A percentile compares a stretch with the other conserved stretches of the same genome.
Evolutionary conservation across 192 early-diverging fungal species (phyloP).

Genomic region (Gamsiella multidivaricata): DNA sequence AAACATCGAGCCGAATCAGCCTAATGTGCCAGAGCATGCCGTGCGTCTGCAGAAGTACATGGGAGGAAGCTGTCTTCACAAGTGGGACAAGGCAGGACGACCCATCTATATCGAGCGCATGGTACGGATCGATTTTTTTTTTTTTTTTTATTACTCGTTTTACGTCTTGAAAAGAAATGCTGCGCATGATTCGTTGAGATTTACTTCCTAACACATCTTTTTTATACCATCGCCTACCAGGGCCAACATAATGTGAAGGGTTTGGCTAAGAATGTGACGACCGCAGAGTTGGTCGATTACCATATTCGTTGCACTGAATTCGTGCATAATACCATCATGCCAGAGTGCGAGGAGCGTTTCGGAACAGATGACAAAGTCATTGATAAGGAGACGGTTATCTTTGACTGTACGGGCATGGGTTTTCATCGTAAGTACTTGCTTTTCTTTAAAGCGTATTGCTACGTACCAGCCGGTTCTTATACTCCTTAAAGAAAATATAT

Average conservation of each 20-base stretch:
- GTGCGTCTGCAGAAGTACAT: constrained; percentile 71
- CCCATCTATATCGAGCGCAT: constrained; percentile 94
- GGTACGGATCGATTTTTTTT: too few relatives aligned
- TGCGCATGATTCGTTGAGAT: too few relatives aligned
- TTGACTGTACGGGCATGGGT: constrained; percentile 91
- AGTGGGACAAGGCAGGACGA: constrained; percentile 88
- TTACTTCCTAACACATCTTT: too few relatives aligned
- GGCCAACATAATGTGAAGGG: constrained; percentile 74
- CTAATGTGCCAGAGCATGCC: constrained; percentile 70
- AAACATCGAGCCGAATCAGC: constrained; percentile 67
- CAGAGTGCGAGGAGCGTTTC: constrained; percentile 79
- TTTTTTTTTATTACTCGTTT: too few relatives aligned
- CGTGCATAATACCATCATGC: constrained; percentile 74
- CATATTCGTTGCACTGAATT: constrained; percentile 80
- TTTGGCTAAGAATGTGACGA: constrained; percentile 67
- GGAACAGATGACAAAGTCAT: constrained; percentile 65
- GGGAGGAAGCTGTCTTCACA: constrained; percentile 84
- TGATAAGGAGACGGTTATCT: constrained; percentile 87
- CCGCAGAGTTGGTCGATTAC: constrained; percentile 71
- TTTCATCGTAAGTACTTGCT: constrained; percentile 69
- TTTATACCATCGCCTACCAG: too few relatives aligned
- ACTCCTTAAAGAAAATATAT: too few relatives aligned
- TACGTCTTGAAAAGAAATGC: too few relatives aligned
- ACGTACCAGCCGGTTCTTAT: too few relatives aligned
- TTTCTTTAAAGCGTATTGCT: too few relatives aligned